A percentile compares a stretch with the other conserved stretches of the same genome.
These are phyloP conservation scores for Anethum foeniculum DNA, from an alignment of 140 eudicot genomes.

Conservation along the genomic window DNA sequence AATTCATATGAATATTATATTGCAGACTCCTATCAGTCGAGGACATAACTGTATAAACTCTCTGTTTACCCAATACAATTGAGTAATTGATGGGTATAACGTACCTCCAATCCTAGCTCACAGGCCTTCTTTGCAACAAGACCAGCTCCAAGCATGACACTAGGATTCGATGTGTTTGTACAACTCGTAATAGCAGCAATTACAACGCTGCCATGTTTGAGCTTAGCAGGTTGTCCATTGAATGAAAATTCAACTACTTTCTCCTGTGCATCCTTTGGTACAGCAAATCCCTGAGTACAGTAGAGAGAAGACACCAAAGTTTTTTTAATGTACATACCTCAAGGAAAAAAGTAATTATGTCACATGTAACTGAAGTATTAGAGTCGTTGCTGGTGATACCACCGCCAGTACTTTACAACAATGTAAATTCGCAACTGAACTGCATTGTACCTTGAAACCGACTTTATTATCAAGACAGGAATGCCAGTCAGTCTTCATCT, in stretches of 20 bases:
- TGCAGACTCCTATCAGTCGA: neutral
- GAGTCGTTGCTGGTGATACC: neutral
- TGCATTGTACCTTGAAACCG: conserved; percentile 78
- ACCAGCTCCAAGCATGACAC: conserved; percentile 99
- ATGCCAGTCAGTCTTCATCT: conserved; percentile 97
- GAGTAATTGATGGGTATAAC: conserved; percentile 6
- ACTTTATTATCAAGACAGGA: conserved; percentile 86
- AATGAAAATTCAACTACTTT: conserved; percentile 84
- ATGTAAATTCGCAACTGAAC: neutral
- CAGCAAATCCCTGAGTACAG: conserved; percentile 74
- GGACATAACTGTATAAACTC: neutral
- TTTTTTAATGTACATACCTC: neutral
- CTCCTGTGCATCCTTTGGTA: conserved; percentile 78
- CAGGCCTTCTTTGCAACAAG: conserved; percentile 97
- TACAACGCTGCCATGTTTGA: conserved; percentile 93
- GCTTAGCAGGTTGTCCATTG: conserved; percentile 84
- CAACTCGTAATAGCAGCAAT: conserved; percentile 98
- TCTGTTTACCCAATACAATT: neutral
- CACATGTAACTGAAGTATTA: neutral
- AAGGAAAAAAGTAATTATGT: neutral
- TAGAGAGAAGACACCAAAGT: neutral
- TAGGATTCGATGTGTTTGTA: conserved; percentile 96
- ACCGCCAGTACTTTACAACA: neutral
- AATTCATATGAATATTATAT: neutral
- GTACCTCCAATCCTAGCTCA: conserved; percentile 91